Base-by-base conservation (phyloP, 2,329 filamentous ascomycete species). In the Aspergillus chevalieri region DNA sequence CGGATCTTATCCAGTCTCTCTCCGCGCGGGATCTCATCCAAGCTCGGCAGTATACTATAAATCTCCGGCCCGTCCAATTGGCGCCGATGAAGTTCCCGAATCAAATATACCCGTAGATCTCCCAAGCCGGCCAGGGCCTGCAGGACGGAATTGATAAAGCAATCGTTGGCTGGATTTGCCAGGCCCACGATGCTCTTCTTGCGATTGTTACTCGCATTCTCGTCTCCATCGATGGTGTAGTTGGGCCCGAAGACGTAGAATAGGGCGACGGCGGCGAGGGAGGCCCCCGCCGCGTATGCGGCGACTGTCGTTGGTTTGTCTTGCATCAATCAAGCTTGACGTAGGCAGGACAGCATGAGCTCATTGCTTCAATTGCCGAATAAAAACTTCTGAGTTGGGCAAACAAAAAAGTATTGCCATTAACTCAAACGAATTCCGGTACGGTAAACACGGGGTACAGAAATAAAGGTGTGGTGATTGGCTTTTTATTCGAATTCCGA, bases 181-280 rank as follows among this genome's bases (percentile, higher is more conserved):
- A 97, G 78, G 36, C 93, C 93, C 48, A 97, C 90, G 41, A 94
- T 88, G 51, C 88, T 87, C 65, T 89, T 92, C 71, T 90, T 93
- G 59, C 87, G 84, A 21, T 41, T 41, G 54, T 74, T 73, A 48
- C 79, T 81, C 53, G 70, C 75, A 50, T 70, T 75, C 46, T 84
- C 80, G 49, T 93, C 87, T 65, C 85, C 84, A 72, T 98, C 92
- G 68, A 97, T 85, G 62, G 95, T 88, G 71, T 92, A 97, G 47
- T 91, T 97, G n/a, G 93, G 93, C 7, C 86, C 90, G 72, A 98
- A 97, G 60, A 97, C 92, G 72, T 97, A 98, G 67, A 97, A 88
- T 50, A 97, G 82, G 28, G 93, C 92, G 55, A 95, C 88, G 54
- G 93, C 93, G 49, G 93, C 93, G 55, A 98, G 85, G 48, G 91